Conservation (phyloP, 768 basidiomycete species). For the Bullera alba region DNA sequence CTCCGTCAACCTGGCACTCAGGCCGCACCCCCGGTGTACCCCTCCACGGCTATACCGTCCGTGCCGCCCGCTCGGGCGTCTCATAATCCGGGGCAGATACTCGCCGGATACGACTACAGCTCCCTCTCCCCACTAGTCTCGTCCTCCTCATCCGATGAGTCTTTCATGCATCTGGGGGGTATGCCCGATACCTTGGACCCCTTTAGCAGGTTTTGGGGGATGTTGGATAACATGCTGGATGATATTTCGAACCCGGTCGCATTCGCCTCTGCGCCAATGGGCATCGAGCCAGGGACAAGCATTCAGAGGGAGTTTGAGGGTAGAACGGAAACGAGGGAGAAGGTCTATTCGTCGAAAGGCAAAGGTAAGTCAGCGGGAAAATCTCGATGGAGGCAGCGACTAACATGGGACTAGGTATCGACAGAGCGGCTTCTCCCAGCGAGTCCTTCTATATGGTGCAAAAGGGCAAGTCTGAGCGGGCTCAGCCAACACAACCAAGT, state of each 20-base stretch:
- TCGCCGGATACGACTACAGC: no score
- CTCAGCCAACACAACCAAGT: no score
- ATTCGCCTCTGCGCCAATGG: constrained; percentile 37
- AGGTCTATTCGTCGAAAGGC: constrained; percentile 5
- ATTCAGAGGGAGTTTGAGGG: constrained; percentile 1
- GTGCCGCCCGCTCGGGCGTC: no score
- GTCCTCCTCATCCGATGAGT: constrained; percentile 12
- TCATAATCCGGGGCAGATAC: no score
- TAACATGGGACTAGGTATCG: constrained; percentile 2
- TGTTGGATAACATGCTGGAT: constrained; percentile 40
- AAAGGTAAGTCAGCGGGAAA: background rate
- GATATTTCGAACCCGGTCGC: constrained; percentile 40
- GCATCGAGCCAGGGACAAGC: background rate
- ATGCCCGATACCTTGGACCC: constrained; percentile 35
- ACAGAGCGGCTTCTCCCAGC: constrained; percentile 1
- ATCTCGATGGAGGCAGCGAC: background rate
- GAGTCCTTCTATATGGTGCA: constrained; percentile 27
- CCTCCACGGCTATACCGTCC: no score
- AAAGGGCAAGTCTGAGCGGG: no score
- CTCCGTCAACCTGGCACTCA: no score
- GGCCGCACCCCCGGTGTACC: no score
- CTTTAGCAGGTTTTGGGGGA: constrained; percentile 44
- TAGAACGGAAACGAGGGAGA: constrained; percentile 10
- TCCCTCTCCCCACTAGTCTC: constrained; percentile 1
- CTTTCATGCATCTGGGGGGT: constrained; percentile 25